A percentile compares a stretch with the other conserved stretches of the same genome.
These are phyloP conservation scores for Nicotiana knightiana DNA, from an alignment of 257 asterid species.

Conservation along the genomic window DNA sequence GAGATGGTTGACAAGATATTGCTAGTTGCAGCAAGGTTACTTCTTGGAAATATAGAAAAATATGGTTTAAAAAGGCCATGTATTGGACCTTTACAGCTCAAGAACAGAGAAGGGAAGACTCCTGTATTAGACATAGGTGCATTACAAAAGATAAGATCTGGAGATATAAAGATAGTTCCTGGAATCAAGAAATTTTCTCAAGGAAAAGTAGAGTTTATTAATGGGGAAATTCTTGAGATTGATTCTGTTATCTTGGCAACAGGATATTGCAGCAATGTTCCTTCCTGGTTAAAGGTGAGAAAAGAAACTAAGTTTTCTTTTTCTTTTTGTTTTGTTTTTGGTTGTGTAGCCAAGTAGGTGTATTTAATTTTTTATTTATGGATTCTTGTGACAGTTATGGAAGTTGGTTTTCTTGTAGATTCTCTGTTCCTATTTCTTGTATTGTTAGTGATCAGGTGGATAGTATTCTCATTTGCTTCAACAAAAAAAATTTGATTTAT, in stretches of 20 bases:
- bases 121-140: constrained; percentile 92
- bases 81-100: constrained; percentile 74
- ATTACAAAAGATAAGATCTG: constrained; percentile 57
- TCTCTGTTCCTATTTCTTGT: constrained; percentile 37
- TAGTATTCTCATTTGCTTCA: constrained; percentile 10
- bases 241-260: constrained; percentile 79
- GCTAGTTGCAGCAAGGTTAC: constrained; percentile 45
- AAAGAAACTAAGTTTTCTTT: not conserved
- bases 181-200: constrained; percentile 60
- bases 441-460: constrained; percentile 36
- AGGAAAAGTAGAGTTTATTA: constrained; percentile 58
- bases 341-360: not conserved
- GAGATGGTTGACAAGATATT: constrained; percentile 62
- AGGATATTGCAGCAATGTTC: constrained; percentile 92
- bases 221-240: constrained; percentile 51
- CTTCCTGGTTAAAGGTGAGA: constrained; percentile 84
- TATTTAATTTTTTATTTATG: constrained; percentile 7
- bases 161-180: constrained; percentile 66
- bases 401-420: constrained; percentile 55
- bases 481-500: not conserved
- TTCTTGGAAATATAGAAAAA: constrained; percentile 61
- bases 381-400: constrained; percentile 61
- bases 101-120: constrained; percentile 65
- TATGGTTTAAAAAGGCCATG: constrained; percentile 69
- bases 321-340: not conserved